These are phyloP conservation scores for Cladosporium cucumerinum DNA, from an alignment of 2,329 filamentous ascomycete species.

Conservation along the genomic window DNA sequence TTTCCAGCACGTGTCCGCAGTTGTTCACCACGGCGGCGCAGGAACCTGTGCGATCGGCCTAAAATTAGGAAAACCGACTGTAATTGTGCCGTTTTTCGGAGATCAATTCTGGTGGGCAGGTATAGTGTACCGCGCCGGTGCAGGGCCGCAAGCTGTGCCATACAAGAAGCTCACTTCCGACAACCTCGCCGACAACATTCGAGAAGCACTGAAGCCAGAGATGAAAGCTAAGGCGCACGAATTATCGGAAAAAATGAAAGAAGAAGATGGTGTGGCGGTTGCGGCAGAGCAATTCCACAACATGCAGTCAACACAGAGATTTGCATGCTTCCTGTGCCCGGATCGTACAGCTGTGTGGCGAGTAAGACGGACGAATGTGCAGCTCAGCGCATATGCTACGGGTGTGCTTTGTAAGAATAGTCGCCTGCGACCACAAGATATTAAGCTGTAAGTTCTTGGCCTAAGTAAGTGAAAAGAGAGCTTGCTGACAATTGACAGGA, in stretches of 20 bases:
- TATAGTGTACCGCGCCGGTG: slow-evolving; percentile 49
- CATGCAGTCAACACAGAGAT: slow-evolving; percentile 56
- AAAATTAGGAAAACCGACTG: slow-evolving; percentile 49
- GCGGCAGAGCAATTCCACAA: slow-evolving; percentile 48
- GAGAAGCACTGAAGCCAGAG: slow-evolving; percentile 40
- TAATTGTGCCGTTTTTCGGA: slow-evolving; percentile 57
- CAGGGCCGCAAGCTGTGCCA: slow-evolving; percentile 49
- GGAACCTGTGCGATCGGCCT: slow-evolving; percentile 58
- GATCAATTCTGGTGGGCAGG: slow-evolving; percentile 56
- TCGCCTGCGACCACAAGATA: slow-evolving; percentile 28
- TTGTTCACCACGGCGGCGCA: slow-evolving; percentile 57
- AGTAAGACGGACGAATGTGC: slow-evolving; percentile 63
- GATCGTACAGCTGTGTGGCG: slow-evolving; percentile 71
- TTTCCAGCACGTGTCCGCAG: slow-evolving; percentile 50
- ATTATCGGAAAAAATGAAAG: slow-evolving; percentile 41
- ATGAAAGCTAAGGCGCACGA: slow-evolving; percentile 37
- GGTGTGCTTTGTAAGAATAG: slow-evolving; percentile 53
- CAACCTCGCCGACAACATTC: slow-evolving; percentile 47
- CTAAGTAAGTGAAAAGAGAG: too few species aligned
- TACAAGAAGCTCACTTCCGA: slow-evolving; percentile 43
- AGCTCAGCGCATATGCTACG: slow-evolving; percentile 69
- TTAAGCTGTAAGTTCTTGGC: slow-evolving; percentile 9
- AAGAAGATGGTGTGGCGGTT: slow-evolving; percentile 40
- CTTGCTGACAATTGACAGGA: neutral
- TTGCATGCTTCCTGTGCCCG: slow-evolving; percentile 68